Percentiles rank a stretch among this genome's conserved stretches.
phyloP scores from a whole-genome alignment of 2,329 filamentous ascomycete species.

The Claviceps sp. region DNA sequence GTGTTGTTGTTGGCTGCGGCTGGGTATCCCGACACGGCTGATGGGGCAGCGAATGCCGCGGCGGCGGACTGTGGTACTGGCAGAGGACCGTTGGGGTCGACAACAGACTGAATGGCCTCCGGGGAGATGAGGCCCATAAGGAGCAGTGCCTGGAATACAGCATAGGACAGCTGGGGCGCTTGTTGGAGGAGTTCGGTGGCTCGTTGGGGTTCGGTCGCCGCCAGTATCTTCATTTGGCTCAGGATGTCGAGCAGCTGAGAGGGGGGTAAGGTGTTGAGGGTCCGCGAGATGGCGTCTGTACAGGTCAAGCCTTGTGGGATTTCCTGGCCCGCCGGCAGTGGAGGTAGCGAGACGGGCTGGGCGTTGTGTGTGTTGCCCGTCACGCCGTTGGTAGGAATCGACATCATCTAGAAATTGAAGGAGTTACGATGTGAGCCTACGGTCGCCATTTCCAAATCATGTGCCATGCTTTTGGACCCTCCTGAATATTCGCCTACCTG shows the following conservation, averaged over 20 bases:
- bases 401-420: constrained; percentile 6
- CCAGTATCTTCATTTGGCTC: constrained; percentile 83
- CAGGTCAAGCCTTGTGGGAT: constrained; percentile 71
- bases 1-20: constrained; percentile 30
- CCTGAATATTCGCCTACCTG: constrained; percentile 4
- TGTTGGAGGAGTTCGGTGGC: constrained; percentile 77
- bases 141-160: constrained; percentile 86
- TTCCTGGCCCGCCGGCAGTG: constrained; percentile 73
- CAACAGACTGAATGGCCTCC: constrained; percentile 65
- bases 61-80: constrained; percentile 17
- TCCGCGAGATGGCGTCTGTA: constrained; percentile 83
- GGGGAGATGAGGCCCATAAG: constrained; percentile 88
- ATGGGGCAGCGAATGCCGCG: constrained; percentile 20
- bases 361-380: constrained; percentile 18
- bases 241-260: constrained; percentile 87
- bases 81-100: constrained; percentile 44
- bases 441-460: background rate
- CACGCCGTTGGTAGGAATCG: constrained; percentile 20
- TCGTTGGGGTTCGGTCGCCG: constrained; percentile 66
- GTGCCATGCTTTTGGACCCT: background rate
- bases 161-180: constrained; percentile 85
- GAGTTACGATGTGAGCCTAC: background rate
- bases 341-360: constrained; percentile 48
- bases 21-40: constrained; percentile 23
- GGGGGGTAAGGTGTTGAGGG: constrained; percentile 72